Base-by-base conservation (phyloP, 2,329 filamentous ascomycete species). In the Xylaria arbuscula region DNA sequence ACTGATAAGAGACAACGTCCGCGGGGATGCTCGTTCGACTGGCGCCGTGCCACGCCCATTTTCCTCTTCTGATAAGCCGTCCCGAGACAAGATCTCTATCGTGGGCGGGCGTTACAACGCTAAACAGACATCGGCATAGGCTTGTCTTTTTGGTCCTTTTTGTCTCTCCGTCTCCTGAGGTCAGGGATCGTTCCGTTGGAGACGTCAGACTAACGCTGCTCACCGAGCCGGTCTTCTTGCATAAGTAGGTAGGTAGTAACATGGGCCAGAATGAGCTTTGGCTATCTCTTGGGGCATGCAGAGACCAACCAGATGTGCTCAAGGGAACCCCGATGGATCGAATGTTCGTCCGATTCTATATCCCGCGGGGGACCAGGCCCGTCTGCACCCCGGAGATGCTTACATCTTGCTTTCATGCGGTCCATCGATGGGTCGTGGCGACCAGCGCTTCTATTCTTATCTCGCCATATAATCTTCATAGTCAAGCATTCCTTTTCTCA, bases 1-100 rank as follows among this genome's bases (percentile, higher is more conserved):
- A 62, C 58, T 71, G 74, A 76, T 76, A 76, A 76, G 73, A 55
- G 55, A 6, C 22, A 45, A 28, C 13, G 34, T 66, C 69, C 68
- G 69, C 69, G 69, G 69, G 67, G 69, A 69, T 70, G 50, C 34
- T 48, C 55, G 47, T 58, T 64, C 36, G 36, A 19, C 17, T 19
- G 45, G 42, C 50, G 40, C 54, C 17, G 24, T 7, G 24, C 22
- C 47, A 42, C 51, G 51, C 45, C 22, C n/a, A 17, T 59, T 28
- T 54, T 42, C 54, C 36, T 40, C 56, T 24, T 59, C n/a, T 32
- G 54, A 55, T 51, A 66, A 60, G 57, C 62, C 22, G 11, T 36
- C 15, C 32, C 15, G 6, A 24, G 47, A 34, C 28, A 4, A 28
- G 17, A 59, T 54, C 34, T 38, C 48, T 11, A 22, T 42, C 24